A percentile compares a stretch with the other conserved stretches of the same genome.
These are phyloP conservation scores for Cystofilobasidium macerans DNA, from an alignment of 768 basidiomycete species.

Conservation along the genomic window DNA sequence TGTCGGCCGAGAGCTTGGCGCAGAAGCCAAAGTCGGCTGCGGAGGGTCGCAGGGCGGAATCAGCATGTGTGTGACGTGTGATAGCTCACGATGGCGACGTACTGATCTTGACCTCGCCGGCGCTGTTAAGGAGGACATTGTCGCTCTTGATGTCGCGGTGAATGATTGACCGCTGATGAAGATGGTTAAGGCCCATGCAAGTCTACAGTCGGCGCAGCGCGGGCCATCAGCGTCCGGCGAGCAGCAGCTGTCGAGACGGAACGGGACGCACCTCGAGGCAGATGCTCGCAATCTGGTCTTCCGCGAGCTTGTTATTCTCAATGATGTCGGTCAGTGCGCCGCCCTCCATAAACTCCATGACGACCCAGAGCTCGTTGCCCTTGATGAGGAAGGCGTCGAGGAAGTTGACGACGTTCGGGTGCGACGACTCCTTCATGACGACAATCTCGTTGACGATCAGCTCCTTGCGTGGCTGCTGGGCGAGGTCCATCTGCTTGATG, in stretches of 20 bases:
- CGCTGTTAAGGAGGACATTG: conserved; percentile 83
- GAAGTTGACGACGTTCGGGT: conserved; percentile 95
- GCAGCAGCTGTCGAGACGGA: neutral
- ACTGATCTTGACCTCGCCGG: conserved; percentile 97
- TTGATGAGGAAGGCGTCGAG: conserved; percentile 80
- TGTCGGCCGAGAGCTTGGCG: conserved; percentile 89
- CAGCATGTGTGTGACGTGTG: conserved; percentile 34
- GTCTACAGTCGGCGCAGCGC: conserved; percentile 47
- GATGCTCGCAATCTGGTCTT: conserved; percentile 89
- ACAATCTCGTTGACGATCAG: conserved; percentile 95
- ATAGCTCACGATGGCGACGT: conserved; percentile 37
- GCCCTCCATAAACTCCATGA: conserved; percentile 99
- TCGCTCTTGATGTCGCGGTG: conserved; percentile 96
- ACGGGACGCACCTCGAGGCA: conserved; percentile 62
- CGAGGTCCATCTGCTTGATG: conserved; percentile 96
- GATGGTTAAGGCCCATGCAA: conserved; percentile 83
- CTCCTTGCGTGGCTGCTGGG: conserved; percentile 91
- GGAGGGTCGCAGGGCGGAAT: neutral
- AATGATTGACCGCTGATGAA: conserved; percentile 89
- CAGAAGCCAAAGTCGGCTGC: conserved; percentile 94
- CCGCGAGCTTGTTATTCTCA: conserved; percentile 87
- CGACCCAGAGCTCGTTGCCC: conserved; percentile 84
- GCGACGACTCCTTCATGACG: conserved; percentile 97
- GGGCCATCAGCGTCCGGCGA: neutral
- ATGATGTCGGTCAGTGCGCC: conserved; percentile 96